Percentiles rank a stretch among this genome's conserved stretches.
phyloP scores from a whole-genome alignment of 1,284 basidiomycete genomes.

The Apiotrichum gracile region DNA sequence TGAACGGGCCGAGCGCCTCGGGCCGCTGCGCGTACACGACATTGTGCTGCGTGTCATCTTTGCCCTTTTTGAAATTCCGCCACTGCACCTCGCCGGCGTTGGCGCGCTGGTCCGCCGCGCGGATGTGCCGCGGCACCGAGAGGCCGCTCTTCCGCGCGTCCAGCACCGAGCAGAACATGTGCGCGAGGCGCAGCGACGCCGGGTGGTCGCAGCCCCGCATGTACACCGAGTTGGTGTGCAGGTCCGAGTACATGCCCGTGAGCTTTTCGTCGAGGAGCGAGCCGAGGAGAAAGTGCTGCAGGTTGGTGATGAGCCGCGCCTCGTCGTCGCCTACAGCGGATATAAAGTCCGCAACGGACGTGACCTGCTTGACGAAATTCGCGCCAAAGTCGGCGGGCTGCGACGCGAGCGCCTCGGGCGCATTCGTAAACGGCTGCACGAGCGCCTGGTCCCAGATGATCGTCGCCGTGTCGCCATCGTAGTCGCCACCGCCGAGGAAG shows the following conservation, averaged over 20 bases:
- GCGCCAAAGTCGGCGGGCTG: slow-evolving; percentile 20
- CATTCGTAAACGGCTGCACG: slow-evolving; percentile 29
- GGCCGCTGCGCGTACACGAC: slow-evolving; percentile 7
- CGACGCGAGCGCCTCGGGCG: slow-evolving; percentile 20
- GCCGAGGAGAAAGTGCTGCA: slow-evolving; percentile 30
- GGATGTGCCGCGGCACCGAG: slow-evolving; percentile 16
- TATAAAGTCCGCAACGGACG: slow-evolving; percentile 29
- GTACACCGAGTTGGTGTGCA: slow-evolving; percentile 36
- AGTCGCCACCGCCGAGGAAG: slow-evolving; percentile 39
- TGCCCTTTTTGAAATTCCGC: slow-evolving; percentile 27
- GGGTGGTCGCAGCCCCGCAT: slow-evolving; percentile 24
- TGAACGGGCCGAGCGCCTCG: slow-evolving; percentile 13
- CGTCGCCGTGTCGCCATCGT: slow-evolving; percentile 38
- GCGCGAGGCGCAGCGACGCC: slow-evolving; percentile 28
- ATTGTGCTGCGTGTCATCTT: slow-evolving; percentile 4
- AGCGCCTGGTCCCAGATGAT: slow-evolving; percentile 29
- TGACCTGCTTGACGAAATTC: slow-evolving; percentile 34
- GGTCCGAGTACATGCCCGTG: slow-evolving; percentile 20
- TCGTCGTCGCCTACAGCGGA: slow-evolving; percentile 16
- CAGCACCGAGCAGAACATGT: slow-evolving; percentile 35
- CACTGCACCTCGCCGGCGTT: slow-evolving; percentile 23
- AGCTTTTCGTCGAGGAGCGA: slow-evolving; percentile 18
- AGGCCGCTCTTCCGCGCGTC: slow-evolving; percentile 39
- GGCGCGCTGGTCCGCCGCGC: slow-evolving; percentile 10
- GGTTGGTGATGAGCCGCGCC: slow-evolving; percentile 15